Base-by-base conservation (phyloP, 140 eudicot genomes). In the Flaveria floridana region DNA sequence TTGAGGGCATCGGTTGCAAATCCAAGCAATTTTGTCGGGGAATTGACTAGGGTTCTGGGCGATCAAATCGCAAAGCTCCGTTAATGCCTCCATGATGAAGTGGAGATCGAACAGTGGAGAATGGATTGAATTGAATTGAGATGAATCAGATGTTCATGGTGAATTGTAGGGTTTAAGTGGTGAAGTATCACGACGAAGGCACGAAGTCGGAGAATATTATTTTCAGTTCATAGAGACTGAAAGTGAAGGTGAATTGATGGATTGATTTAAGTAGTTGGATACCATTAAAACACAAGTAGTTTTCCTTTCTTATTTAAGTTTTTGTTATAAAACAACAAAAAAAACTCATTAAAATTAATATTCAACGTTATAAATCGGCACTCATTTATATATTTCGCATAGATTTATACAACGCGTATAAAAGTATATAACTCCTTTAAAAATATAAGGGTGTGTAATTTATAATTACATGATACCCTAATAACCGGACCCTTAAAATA, bases 61-160 rank as follows among this genome's bases (percentile, higher is more conserved):
- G 71, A 93, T 90, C 82, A 93, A 69, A 83, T 90, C 94, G 78
- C 96, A 93, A 2, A 93, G 89, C 95, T 93, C 96, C 19, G 81
- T 70, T 81, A 93, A 71, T 67, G 98, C 78, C 75, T 93, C 96
- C 98, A 93, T 93, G 20, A 28, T 57, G 41, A 63, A 64, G 51
- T 8, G 26, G 28, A 28, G 73, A 65, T 65, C 62, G 41, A 44
- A 42, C 1, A 41, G 44, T 61, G 70, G 41, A 21, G 23, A 21
- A 21, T 21, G 1, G 23, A 26, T 2, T 26, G 30, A 30, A 47
- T 16, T 28, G 46, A 28, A 61, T n/a, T 55, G 62, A 18, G 18
- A 53, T 12, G 39, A 26, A 65, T 76, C 74, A 76, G 41, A 66
- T 52, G 44, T 65, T 76, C 74, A 76, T 76, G n/a, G 67, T 42